Evolutionary conservation across 371 early-diverging fungal genomes (phyloP).

Genomic region (Mucor indicus): DNA sequence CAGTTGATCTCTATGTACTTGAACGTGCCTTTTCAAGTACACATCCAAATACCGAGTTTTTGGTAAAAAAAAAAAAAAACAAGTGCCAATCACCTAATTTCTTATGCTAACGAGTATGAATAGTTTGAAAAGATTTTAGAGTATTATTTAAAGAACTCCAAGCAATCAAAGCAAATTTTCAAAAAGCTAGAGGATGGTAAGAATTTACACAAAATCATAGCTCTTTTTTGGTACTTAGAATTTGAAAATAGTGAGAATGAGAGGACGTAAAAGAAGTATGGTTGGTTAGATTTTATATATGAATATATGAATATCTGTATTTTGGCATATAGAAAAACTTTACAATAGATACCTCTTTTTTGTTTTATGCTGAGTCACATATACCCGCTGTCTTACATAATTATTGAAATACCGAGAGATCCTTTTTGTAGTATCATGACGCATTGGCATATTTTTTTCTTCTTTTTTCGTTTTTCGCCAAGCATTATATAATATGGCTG

Average conservation of each 20-base stretch:
- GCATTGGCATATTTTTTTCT: too few relatives aligned
- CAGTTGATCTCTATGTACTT: conserved; percentile 98
- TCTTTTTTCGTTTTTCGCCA: too few relatives aligned
- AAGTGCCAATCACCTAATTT: neutral
- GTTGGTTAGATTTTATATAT: conserved; percentile 57
- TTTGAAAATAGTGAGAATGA: conserved; percentile 66
- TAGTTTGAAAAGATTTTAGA: conserved; percentile 76
- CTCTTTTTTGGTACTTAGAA: neutral
- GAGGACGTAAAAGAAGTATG: conserved; percentile 91
- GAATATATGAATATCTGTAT: too few relatives aligned
- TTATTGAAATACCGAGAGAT: too few relatives aligned
- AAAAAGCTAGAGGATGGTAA: conserved; percentile 85
- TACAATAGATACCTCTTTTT: too few relatives aligned
- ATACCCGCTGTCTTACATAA: too few relatives aligned
- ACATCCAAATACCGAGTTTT: conserved; percentile 74
- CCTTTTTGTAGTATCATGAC: too few relatives aligned
- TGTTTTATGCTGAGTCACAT: too few relatives aligned
- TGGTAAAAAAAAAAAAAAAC: conserved; percentile 48
- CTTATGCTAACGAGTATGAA: neutral
- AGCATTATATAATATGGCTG: too few relatives aligned
- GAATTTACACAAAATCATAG: neutral
- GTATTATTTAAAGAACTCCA: conserved; percentile 55
- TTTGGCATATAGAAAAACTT: too few relatives aligned
- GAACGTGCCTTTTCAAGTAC: conserved; percentile 93
- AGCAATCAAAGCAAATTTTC: conserved; percentile 57